Evolutionary conservation across 352 stramenopile species (phyloP), one percentile per base, ranked within the genome.

Genomic region (Phytophthora fragariaefolia): DNA sequence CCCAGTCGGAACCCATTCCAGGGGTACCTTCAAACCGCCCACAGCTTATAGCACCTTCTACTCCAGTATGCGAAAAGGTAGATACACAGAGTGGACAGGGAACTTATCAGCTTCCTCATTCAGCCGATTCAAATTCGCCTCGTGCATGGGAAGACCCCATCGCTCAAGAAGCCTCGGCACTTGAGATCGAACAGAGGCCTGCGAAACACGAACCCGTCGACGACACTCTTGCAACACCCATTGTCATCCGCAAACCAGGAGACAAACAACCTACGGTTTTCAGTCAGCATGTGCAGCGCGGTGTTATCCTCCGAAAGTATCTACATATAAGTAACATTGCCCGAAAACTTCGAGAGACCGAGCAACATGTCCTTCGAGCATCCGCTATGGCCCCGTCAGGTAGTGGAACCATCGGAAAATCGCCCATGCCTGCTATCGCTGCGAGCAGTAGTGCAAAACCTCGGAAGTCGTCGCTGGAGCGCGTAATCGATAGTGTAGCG

Each of bases 251-350:
- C 2, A 74, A 73, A 28, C 57, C 48, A 7, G 38, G 47, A n/a
- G 59, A 58, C 34, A 65, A 55, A 13, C 65, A 71, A 24, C 63
- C 71, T 2, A 63, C 79, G 34, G 79, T 83, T 8, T 82, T 91
- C 47, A 73, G 71, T 0, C 81, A 90, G 24, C 83, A 91, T 53
- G 71, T 92, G 4, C 56, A 88, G 0, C 79, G 81, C 0, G 74
- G 81, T n/a, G 72, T 82, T 6, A 83, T 89, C 38, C 59, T 92
- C 20, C 79, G 81, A 53, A 90, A 89, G 64, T 89, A 90, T 58
- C 66, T 92, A 1, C 80, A 92, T 51, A 69, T 74, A 1, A 89
- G 66, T 51, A 89, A 85, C 51, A 80, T 92, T 58, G 68, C 76
- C n/a, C 78, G 78, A 6, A 88, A 79, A 51, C 70, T 90, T 38